A percentile compares a stretch with the other conserved stretches of the same genome.
These are phyloP conservation scores for Mycena galopus DNA, from an alignment of 768 basidiomycete genomes.

Conservation along the genomic window DNA sequence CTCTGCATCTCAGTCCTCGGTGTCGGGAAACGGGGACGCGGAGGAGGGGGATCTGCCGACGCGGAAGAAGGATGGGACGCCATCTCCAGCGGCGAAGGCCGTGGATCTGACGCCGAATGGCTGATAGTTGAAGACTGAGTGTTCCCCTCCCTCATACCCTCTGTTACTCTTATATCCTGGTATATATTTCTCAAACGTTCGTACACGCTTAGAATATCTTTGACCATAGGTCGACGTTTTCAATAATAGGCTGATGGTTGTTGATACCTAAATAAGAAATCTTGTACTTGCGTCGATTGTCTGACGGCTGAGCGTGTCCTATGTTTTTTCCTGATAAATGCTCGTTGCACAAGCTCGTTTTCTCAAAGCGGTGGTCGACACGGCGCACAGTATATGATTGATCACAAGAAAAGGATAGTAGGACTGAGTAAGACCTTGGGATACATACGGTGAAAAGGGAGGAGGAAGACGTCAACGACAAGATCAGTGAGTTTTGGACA, in stretches of 20 bases:
- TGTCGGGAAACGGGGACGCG: conserved; percentile 81
- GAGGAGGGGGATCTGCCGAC: conserved; percentile 59
- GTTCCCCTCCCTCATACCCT: conserved; percentile 49
- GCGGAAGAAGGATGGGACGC: conserved; percentile 79
- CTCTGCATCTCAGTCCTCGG: conserved; percentile 49
- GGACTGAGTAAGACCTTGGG: conserved; percentile 34
- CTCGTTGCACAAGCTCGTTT: too few species aligned
- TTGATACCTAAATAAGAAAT: background rate
- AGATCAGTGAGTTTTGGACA: conserved; percentile 28
- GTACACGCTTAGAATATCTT: conserved; percentile 20
- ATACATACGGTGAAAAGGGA: conserved; percentile 44
- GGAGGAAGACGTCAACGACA: conserved; percentile 26
- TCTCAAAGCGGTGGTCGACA: background rate
- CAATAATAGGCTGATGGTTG: conserved; percentile 8
- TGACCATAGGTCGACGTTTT: conserved; percentile 18
- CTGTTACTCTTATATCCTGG: conserved; percentile 44
- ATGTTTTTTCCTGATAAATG: too few species aligned
- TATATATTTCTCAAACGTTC: conserved; percentile 17
- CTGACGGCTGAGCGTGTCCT: too few species aligned
- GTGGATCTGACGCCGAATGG: conserved; percentile 95
- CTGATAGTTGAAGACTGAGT: conserved; percentile 70
- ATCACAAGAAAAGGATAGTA: conserved; percentile 17
- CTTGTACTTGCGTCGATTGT: background rate
- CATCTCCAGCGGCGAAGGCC: conserved; percentile 75
- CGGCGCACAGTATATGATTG: conserved; percentile 17